Conservation (phyloP, 257 asterid genomes). For the Solanum sparsipilum region DNA sequence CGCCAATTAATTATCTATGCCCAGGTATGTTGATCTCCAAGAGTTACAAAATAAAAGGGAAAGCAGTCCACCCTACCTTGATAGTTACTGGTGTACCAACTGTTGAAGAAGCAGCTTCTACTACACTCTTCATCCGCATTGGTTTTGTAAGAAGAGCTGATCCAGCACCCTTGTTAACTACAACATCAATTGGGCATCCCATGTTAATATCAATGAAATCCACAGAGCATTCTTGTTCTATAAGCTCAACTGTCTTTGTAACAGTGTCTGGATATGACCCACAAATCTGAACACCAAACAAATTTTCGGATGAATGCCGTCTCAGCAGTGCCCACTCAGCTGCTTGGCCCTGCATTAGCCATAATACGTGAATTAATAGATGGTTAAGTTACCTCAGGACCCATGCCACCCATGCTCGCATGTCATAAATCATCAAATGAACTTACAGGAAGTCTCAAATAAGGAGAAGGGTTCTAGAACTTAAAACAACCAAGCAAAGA, state of each 20-base stretch:
- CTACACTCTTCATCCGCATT: slow-evolving; percentile 72
- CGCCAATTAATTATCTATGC: not conserved
- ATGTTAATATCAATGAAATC: slow-evolving; percentile 93
- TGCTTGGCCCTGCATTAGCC: slow-evolving; percentile 75
- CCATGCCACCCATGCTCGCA: not conserved
- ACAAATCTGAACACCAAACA: slow-evolving; percentile 95
- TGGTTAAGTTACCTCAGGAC: not conserved
- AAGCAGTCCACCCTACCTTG: slow-evolving; percentile 39
- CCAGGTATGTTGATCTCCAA: not conserved
- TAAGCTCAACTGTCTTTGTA: slow-evolving; percentile 81
- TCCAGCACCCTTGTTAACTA: slow-evolving; percentile 91
- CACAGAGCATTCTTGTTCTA: slow-evolving; percentile 78
- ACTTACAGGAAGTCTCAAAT: not conserved
- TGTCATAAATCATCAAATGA: not conserved
- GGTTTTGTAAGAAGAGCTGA: slow-evolving; percentile 89
- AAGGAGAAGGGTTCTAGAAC: not conserved
- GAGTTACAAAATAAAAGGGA: not conserved
- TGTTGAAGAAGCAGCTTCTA: slow-evolving; percentile 68
- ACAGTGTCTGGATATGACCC: slow-evolving; percentile 97
- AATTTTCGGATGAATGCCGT: slow-evolving; percentile 85
- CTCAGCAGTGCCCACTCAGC: slow-evolving; percentile 98
- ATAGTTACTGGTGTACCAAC: slow-evolving; percentile 65
- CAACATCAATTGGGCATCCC: slow-evolving; percentile 98
- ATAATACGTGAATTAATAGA: not conserved
- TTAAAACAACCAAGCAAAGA: not conserved